Evolutionary conservation across 805 yeast genomes (phyloP), one percentile per base, ranked within the genome.

Genomic region (Yamadazyma sp.): DNA sequence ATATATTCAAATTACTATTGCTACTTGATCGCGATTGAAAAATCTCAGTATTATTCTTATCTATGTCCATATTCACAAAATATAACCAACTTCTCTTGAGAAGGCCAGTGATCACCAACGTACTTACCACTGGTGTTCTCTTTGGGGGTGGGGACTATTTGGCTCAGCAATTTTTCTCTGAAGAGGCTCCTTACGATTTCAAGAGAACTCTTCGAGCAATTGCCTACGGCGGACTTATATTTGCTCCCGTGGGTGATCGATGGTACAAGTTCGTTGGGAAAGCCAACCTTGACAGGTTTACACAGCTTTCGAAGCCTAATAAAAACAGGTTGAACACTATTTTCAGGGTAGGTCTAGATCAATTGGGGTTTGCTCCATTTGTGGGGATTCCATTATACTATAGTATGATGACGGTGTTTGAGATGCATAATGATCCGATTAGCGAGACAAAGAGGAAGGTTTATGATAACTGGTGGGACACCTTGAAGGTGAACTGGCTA

Each of bases 111-210:
- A 27, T 64, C 22, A 70, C 78, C 35, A 77, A 77, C 45, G 59
- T 70, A 40, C 21, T 71, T 11, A 63, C 76, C 28, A 74, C 80
- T 1, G 80, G 74, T n/a, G 41, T 69, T 10, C 57, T 79, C 24
- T 86, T 87, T 55, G 93, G 88, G 0, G 42, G 79, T 1, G 96
- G 96, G 2, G 96, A 88, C 56, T 61, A 60, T 1, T 48, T 84
- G 17, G 96, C 95, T 0, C 95, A 88, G 55, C 28, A 60, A 0
- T 49, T 75, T 5, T 74, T 75, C 53, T 23, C 23, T 29, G 35
- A 28, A 47, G 40, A 45, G 2, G 30, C 40, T 17, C 33, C 42
- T 9, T 82, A 66, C 53, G 88, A 86, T 48, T 62, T 48, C 30
- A 43, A 47, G 3, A 62, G 95, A 41, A 81, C 90, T 0, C 41